Percentiles rank a stretch among this genome's conserved stretches.
phyloP scores from a whole-genome alignment of 768 basidiomycete species.

The Crepidotus variabilis region DNA sequence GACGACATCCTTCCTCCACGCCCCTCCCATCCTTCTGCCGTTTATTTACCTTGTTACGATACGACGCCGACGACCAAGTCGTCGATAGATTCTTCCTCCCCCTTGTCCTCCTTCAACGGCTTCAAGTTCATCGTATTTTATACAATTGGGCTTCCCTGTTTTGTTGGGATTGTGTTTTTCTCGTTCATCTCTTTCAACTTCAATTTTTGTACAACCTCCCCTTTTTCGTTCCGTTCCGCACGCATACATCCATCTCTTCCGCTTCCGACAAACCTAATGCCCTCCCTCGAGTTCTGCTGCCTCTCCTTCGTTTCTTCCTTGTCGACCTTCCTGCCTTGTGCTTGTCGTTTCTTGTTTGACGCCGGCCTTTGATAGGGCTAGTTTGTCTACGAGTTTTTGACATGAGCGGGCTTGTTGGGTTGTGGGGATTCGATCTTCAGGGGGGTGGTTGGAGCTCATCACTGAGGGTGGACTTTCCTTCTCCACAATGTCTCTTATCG shows the following conservation, averaged over 20 bases:
- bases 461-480: background rate
- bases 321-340: background rate
- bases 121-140: background rate
- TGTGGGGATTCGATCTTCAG: background rate
- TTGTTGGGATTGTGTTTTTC: background rate
- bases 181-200: background rate
- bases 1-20: background rate
- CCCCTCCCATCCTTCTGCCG: background rate
- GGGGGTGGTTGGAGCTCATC: background rate
- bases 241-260: background rate
- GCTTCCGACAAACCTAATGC: background rate
- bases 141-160: background rate
- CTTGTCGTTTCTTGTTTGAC: background rate
- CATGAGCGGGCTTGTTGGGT: background rate
- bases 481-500: background rate
- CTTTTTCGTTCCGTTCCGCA: background rate
- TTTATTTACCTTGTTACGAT: background rate
- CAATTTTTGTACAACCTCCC: too few species aligned
- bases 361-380: background rate
- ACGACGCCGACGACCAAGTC: background rate
- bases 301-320: background rate
- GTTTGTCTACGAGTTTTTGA: background rate
- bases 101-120: background rate
- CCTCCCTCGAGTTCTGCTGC: background rate
- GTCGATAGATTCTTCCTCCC: background rate